Evolutionary conservation across 202 grass and related monocot species (phyloP), one percentile per base, ranked within the genome.

Genomic region (Carex arenaria): DNA sequence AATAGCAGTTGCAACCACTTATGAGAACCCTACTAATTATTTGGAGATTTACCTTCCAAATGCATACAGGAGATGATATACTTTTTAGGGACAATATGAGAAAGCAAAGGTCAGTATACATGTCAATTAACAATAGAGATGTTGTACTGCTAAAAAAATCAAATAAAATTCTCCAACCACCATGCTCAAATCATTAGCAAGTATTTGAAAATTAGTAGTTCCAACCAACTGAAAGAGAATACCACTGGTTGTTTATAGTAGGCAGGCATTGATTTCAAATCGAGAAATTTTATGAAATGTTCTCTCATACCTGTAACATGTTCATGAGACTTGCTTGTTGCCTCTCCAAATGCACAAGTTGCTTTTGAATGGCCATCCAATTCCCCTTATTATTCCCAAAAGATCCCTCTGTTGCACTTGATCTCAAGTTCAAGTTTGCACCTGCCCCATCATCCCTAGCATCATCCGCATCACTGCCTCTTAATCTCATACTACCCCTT

Each of bases 321-420:
- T 92, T 99, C 93, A 96, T 89, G 30, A 99, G 89, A 89, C 89
- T 88, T 9, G 96, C 78, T 89, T 99, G 96, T 79, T 99, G 96
- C 66, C 91, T 93, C 89, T 99, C 96, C 82, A 99, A 73, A 54
- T 88, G 93, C 17, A 86, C 61, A 31, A 99, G 74, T 47, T 99
- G 96, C 65, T 87, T 96, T 65, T 96, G 96, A 89, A 99, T 96
- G 0, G 85, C 88, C 78, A 93, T 80, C 93, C 93, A 99, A 86
- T 87, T 99, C 30, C 87, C 87, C 84, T 91, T 98, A 81, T 90
- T 94, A 83, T 85, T 98, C 69, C 89, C 87, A 62, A 87, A 93
- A 57, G 92, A 87, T 0, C 92, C 90, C 85, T 98, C 95, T 75
- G 77, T 86, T 45, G 2, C 31, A 72, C 84, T 85, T 52, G 82